Evolutionary conservation across 1,284 basidiomycete species (phyloP), one percentile per base, ranked within the genome.

Genomic region (Neonothopanus nambi): DNA sequence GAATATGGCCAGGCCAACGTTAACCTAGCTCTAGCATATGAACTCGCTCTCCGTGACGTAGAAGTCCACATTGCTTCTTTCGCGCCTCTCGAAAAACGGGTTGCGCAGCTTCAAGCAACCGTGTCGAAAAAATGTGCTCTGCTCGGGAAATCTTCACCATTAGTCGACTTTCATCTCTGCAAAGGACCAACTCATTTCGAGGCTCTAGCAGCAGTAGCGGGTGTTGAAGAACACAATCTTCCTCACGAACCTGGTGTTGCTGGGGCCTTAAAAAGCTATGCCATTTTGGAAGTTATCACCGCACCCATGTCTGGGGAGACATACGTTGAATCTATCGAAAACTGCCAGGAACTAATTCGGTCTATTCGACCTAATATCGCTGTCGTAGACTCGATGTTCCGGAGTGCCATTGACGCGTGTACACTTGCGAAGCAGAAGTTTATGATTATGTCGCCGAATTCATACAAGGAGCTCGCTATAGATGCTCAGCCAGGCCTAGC

Each of bases 1-100:
- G 57, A 58, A 40, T 58, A 55, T 18, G 57, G 57, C n/a, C 57
- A 58, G 26, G 53, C 57, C n/a, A 58, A 55, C 40, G 46, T 55
- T 17, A 37, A 52, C n/a, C 53, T 55, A 24, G 48, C 57, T 20
- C 37, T 55, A 5, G 57, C 54, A n/a, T 52, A 52, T 37, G 57
- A 58, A 33, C 45, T 58, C 7, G 38, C 50, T n/a, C 35, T 42
- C 11, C 46, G 42, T 15, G 42, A 54, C 37, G 41, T 52, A 11
- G 15, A 50, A 26, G 40, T 56, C 2, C 51, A 52, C 21, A 44
- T 56, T 13, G 55, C 55, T 9, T 56, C 55, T 3, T 56, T 56
- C 18, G 17, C 41, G 3, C 44, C 51, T 20, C 45, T 52, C 24
- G 20, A 49, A 18, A 56, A 52, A 33, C 55, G 55, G 17, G 37